phyloP scores from a whole-genome alignment of 75 land plant genomes.

The Cupressus sempervirens region DNA sequence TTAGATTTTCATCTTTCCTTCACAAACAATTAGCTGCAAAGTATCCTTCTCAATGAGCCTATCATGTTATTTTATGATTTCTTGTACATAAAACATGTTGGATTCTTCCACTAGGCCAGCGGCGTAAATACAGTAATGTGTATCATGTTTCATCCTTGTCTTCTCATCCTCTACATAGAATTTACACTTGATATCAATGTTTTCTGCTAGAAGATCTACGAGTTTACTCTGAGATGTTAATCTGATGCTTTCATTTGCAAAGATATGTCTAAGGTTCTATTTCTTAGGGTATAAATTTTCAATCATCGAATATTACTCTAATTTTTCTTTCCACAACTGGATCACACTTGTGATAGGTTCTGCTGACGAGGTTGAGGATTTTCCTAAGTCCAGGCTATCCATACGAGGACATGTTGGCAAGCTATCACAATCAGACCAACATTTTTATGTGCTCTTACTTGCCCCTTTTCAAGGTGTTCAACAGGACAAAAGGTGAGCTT shows the following conservation, averaged over 20 bases:
- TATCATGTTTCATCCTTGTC: not conserved
- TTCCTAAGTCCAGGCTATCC: slow-evolving; percentile 88
- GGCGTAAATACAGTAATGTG: not conserved
- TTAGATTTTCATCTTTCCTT: too few species aligned
- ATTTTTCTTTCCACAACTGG: not conserved
- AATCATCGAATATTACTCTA: not conserved
- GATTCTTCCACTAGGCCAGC: not conserved
- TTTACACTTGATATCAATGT: not conserved
- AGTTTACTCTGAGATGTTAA: not conserved
- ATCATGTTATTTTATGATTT: not conserved
- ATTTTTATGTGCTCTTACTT: slow-evolving; percentile 78
- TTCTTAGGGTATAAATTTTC: not conserved
- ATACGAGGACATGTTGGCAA: slow-evolving; percentile 60
- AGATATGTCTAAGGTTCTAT: not conserved
- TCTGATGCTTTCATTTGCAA: not conserved
- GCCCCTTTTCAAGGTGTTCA: slow-evolving; percentile 48
- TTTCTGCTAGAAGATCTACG: not conserved
- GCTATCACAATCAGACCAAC: slow-evolving; percentile 63
- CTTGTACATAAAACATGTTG: not conserved
- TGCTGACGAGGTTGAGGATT: slow-evolving; percentile 70
- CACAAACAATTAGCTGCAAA: too few species aligned
- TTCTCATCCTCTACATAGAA: not conserved
- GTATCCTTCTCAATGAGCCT: not conserved
- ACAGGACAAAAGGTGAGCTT: slow-evolving; percentile 58
- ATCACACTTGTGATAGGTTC: slow-evolving; percentile 20